Conservation (phyloP, 495 filamentous ascomycete genomes). For the Cladorrhinum samala region DNA sequence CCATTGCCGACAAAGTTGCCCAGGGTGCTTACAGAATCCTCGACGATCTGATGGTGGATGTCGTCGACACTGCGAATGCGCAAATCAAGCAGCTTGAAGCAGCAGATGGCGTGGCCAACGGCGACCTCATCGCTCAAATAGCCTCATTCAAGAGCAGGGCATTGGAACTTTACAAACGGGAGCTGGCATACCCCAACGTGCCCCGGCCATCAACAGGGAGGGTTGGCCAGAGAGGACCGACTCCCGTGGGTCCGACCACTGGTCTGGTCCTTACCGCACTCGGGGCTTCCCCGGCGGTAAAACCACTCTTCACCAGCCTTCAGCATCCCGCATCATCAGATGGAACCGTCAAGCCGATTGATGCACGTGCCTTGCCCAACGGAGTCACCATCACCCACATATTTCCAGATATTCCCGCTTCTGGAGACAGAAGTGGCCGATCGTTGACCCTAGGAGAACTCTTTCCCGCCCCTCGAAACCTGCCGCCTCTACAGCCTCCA, state of each 20-base stretch:
- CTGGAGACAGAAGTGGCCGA: conserved; percentile 41
- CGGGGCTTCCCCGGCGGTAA: conserved; percentile 61
- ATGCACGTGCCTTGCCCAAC: conserved; percentile 62
- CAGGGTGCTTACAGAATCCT: conserved; percentile 38
- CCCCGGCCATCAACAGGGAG: conserved; percentile 14
- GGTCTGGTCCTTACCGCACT: conserved; percentile 64
- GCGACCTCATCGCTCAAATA: conserved; percentile 30
- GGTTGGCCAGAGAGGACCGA: conserved; percentile 7
- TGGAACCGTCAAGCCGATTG: conserved; percentile 40
- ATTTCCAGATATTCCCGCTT: conserved; percentile 38
- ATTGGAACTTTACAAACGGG: conserved; percentile 34
- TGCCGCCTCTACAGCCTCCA: conserved; percentile 66
- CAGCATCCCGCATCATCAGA: conserved; percentile 41
- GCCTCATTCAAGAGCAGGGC: conserved; percentile 39
- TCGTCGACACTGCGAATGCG: conserved; percentile 32
- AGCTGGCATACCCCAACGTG: conserved; percentile 34
- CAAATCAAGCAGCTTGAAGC: conserved; percentile 36
- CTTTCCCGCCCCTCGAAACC: conserved; percentile 63
- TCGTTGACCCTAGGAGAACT: conserved; percentile 68
- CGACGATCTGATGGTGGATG: conserved; percentile 41
- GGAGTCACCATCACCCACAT: conserved; percentile 68
- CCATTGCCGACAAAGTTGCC: conserved; percentile 41
- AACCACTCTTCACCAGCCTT: conserved; percentile 79
- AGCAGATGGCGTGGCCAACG: conserved; percentile 19
- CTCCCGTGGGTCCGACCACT: conserved; percentile 41